Evolutionary conservation across 805 yeast species (phyloP), one percentile per base, ranked within the genome.

Genomic region (Peterozyma xylosa): DNA sequence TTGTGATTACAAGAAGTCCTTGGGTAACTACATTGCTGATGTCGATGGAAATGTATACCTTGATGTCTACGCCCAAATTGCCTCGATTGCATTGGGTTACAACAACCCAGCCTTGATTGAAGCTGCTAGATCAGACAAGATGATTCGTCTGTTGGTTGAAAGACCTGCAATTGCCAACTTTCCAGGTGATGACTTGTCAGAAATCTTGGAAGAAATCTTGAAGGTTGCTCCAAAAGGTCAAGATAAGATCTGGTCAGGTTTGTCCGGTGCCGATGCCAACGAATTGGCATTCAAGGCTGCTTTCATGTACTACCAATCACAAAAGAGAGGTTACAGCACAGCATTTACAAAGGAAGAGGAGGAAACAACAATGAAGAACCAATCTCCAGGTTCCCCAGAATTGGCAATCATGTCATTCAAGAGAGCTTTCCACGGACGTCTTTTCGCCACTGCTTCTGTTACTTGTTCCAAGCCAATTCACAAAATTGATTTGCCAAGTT

Each of bases 251-350:
- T 78, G 85, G 81, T 77, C 85, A 14, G 82, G 82, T 9, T 68
- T 78, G 41, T 70, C 81, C 14, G 86, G 87, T 39, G 78, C 86
- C 2, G 80, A 76, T 59, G 86, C 86, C 43, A 80, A 80, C 51
- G 87, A 80, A 57, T 70, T 80, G 47, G 87, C 87, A 1, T 79
- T 70, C 62, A 80, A 80, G 53, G 87, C 87, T 13, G 86, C 84
- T 1, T 78, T 78, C 56, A 78, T 80, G 76, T 77, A 74, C 58
- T 77, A 73, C 58, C 79, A 74, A 51, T 71, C 77, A 30, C 69
- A 72, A 50, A 66, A 63, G 49, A 72, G 87, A 59, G 79, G 76
- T 29, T 42, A 32, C 35, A 52, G 58, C 2, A 53, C 57, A 42
- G 71, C 66, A 36, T 75, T 76, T 54, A 57, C 74, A 1, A 51